A percentile compares a stretch with the other conserved stretches of the same genome.
These are phyloP conservation scores for Lasiodiplodia citricola DNA, from an alignment of 2,329 filamentous ascomycete species.

Conservation along the genomic window DNA sequence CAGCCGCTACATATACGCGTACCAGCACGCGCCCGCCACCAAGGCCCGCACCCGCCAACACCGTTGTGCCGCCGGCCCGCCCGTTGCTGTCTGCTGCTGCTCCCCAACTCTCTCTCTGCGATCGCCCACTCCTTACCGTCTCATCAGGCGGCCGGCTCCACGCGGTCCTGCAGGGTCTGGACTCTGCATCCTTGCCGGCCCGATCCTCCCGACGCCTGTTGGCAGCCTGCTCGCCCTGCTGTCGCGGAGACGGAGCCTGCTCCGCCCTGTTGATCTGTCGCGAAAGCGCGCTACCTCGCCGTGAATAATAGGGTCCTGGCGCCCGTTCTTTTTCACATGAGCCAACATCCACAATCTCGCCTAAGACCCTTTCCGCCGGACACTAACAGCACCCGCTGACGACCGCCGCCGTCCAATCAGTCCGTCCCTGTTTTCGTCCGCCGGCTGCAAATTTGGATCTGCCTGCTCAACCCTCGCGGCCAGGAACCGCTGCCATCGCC, in stretches of 20 bases:
- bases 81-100: conserved; percentile 1
- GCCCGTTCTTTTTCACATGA: neutral
- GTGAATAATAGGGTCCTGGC: neutral
- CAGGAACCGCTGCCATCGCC: too few species aligned
- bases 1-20: neutral
- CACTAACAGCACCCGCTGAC: neutral
- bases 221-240: too few species aligned
- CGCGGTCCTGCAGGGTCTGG: conserved; percentile 9
- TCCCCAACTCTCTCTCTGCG: neutral
- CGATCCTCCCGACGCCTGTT: conserved; percentile 1
- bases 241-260: neutral
- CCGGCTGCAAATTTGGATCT: conserved; percentile 1
- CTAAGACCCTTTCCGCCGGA: neutral
- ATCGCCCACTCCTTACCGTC: neutral
- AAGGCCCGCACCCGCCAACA: neutral
- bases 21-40: neutral
- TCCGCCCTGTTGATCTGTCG: neutral
- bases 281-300: neutral
- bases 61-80: conserved; percentile 16
- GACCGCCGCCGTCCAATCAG: neutral
- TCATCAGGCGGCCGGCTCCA: neutral
- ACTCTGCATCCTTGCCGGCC: neutral
- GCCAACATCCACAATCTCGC: conserved; percentile 8
- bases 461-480: neutral
- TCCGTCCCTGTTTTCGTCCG: neutral